Percentiles rank a stretch among this genome's conserved stretches.
These are phyloP conservation scores for Boletus sp. DNA, from an alignment of 768 basidiomycete genomes.

Conservation along the genomic window DNA sequence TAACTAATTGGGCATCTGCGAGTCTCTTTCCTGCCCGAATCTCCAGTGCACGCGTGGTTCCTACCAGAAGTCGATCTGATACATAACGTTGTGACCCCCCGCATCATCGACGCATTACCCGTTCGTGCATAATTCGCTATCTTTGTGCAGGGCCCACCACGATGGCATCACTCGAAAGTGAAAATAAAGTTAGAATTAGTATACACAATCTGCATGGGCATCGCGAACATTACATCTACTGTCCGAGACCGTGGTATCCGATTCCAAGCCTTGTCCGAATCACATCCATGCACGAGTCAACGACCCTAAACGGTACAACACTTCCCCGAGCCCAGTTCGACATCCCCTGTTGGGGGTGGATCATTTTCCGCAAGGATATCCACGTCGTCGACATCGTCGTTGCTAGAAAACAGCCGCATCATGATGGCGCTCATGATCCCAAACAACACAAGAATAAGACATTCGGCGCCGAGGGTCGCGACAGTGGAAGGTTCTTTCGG, in stretches of 20 bases:
- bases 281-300: neutral
- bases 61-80: too few species aligned
- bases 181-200: neutral
- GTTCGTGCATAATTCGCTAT: too few species aligned
- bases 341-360: neutral
- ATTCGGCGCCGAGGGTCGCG: slow-evolving; percentile 4
- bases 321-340: neutral
- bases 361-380: neutral
- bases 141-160: too few species aligned
- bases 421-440: neutral
- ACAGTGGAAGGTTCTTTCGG: neutral
- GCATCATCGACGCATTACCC: too few species aligned
- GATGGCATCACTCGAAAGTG: neutral
- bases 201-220: neutral
- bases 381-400: neutral
- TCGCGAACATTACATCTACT: neutral
- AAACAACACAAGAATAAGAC: neutral
- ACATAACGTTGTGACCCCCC: too few species aligned
- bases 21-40: too few species aligned
- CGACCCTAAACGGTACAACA: neutral
- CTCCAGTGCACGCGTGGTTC: too few species aligned
- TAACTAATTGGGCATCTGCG: too few species aligned
- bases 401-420: neutral
- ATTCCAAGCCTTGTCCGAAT: neutral
- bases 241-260: neutral